Conservation (phyloP, 768 basidiomycete species). For the Termitomyces sp. region DNA sequence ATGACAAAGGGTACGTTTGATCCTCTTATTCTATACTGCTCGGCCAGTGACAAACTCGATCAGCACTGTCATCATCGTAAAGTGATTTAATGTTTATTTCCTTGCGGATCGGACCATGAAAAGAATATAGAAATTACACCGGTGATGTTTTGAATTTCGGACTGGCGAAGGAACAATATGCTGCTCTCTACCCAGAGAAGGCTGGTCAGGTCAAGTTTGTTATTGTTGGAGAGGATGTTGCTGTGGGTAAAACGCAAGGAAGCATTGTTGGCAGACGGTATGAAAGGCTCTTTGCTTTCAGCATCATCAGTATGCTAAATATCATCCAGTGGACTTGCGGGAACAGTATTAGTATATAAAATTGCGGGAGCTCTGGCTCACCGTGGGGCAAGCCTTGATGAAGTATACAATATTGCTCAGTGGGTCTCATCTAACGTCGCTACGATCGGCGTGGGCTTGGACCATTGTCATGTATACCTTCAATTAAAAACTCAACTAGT, state of each 20-base stretch:
- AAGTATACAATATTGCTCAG: conserved; percentile 62
- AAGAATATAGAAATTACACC: conserved; percentile 65
- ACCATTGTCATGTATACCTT: conserved; percentile 73
- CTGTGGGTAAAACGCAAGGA: conserved; percentile 77
- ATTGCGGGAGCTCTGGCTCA: conserved; percentile 80
- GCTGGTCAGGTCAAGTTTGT: conserved; percentile 68
- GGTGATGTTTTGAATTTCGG: conserved; percentile 92
- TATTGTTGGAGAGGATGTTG: conserved; percentile 87
- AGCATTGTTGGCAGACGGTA: conserved; percentile 81
- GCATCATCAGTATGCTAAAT: not conserved
- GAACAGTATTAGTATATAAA: conserved; percentile 84
- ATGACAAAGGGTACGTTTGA: conserved; percentile 56
- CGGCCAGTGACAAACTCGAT: not conserved
- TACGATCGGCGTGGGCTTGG: conserved; percentile 83
- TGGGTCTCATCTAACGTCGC: conserved; percentile 63
- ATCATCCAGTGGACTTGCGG: conserved; percentile 69
- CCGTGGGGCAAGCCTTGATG: conserved; percentile 59
- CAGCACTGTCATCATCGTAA: conserved; percentile 80
- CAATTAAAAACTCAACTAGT: not conserved
- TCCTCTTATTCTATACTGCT: not conserved
- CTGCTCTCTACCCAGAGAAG: conserved; percentile 62
- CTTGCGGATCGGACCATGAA: not conserved
- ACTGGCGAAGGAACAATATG: conserved; percentile 80
- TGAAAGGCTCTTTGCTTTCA: conserved; percentile 2
- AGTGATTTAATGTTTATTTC: conserved; percentile 37